Conservation (phyloP, 2,329 filamentous ascomycete genomes). For the Epicoccum nigrum region DNA sequence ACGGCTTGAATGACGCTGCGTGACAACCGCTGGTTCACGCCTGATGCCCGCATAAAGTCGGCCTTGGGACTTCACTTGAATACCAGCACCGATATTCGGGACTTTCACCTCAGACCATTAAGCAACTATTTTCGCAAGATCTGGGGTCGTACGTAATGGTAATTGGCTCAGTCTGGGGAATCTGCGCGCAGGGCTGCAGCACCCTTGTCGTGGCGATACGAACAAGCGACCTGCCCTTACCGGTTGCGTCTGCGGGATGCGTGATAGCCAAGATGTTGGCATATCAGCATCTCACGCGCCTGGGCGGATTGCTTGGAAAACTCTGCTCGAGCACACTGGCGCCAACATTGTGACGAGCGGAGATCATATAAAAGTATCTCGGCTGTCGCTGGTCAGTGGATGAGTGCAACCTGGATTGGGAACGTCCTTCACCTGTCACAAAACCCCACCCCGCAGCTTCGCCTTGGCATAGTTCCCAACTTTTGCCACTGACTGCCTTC, state of each 20-base stretch:
- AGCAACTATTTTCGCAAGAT: slow-evolving; percentile 5
- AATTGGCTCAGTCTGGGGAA: slow-evolving; percentile 27
- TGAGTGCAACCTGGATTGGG: slow-evolving; percentile 4
- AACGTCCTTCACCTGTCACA: not conserved
- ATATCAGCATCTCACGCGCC: slow-evolving; percentile 14
- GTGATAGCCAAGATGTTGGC: slow-evolving; percentile 17
- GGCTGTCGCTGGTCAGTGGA: slow-evolving; percentile 5
- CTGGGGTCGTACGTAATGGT: slow-evolving; percentile 27
- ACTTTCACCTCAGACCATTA: not conserved
- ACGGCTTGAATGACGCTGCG: slow-evolving; percentile 1
- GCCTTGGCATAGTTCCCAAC: not conserved
- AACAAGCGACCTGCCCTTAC: slow-evolving; percentile 14
- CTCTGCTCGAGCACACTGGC: slow-evolving; percentile 7
- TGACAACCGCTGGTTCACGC: not conserved
- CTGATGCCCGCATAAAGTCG: slow-evolving; percentile 10
- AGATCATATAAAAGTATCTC: slow-evolving; percentile 12
- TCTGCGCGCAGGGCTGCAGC: not conserved
- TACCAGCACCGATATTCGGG: slow-evolving; percentile 1
- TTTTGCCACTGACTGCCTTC: not conserved
- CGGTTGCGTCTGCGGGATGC: slow-evolving; percentile 12
- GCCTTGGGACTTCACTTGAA: not conserved
- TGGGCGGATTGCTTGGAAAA: slow-evolving; percentile 12
- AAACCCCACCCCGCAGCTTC: not conserved
- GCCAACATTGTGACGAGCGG: not conserved
- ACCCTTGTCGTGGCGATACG: slow-evolving; percentile 7